Evolutionary conservation across 352 stramenopile genomes (phyloP).

Genomic region (Phytopythium sindhum): DNA sequence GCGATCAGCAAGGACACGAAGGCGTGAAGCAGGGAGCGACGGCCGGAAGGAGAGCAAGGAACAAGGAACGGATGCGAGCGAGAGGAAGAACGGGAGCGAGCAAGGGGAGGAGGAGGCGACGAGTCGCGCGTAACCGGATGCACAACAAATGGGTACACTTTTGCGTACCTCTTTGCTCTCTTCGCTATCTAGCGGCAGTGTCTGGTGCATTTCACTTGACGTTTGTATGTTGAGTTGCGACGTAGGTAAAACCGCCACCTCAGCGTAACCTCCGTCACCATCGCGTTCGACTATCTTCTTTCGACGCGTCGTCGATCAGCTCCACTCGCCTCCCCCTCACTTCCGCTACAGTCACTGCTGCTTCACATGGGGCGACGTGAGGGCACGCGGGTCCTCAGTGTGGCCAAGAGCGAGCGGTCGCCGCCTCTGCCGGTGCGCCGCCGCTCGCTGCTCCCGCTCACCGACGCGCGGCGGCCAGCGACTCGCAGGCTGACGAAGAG

Average conservation of each 20-base stretch:
- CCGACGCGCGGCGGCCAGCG: no score
- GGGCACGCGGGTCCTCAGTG: background rate
- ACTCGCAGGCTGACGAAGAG: background rate
- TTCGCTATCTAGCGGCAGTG: background rate
- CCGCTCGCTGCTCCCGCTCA: background rate
- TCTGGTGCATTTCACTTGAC: background rate
- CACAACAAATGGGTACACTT: slow-evolving; percentile 3
- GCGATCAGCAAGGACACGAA: background rate
- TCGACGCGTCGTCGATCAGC: no score
- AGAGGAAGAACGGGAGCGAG: background rate
- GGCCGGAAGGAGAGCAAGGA: no score
- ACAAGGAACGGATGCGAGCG: background rate
- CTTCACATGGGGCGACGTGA: background rate
- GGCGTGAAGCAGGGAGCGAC: background rate
- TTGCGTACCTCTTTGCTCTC: background rate
- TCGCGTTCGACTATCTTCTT: background rate
- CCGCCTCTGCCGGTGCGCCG: slow-evolving; percentile 1
- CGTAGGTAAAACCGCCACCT: background rate
- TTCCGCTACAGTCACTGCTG: slow-evolving; percentile 1
- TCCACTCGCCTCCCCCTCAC: background rate
- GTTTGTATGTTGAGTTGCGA: slow-evolving; percentile 1
- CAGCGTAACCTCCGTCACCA: slow-evolving; percentile 4
- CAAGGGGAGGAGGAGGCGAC: slow-evolving; percentile 1
- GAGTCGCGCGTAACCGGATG: slow-evolving; percentile 7
- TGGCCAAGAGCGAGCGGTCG: background rate